These are phyloP conservation scores for Saururus chinensis DNA, from an alignment of 164 flowering plant species.

Conservation along the genomic window DNA sequence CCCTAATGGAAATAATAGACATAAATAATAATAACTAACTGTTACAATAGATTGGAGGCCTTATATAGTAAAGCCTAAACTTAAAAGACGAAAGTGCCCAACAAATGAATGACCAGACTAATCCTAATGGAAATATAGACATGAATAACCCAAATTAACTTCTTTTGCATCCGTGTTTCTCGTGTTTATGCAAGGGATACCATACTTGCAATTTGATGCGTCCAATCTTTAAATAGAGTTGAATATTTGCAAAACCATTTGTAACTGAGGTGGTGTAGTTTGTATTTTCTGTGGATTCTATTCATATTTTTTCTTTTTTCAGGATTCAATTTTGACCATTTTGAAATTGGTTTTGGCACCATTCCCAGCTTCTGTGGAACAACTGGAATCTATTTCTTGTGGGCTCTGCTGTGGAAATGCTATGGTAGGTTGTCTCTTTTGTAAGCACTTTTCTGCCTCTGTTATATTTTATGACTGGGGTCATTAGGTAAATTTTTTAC, in stretches of 20 bases:
- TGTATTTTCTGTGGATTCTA: not conserved
- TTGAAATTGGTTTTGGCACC: slow-evolving; percentile 53
- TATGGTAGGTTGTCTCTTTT: slow-evolving; percentile 41
- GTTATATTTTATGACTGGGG: not conserved
- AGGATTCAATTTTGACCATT: slow-evolving; percentile 52
- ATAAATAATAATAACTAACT: too few relatives aligned
- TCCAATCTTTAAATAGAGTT: too few relatives aligned
- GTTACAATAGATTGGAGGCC: too few relatives aligned
- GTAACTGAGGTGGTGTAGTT: not conserved
- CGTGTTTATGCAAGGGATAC: too few relatives aligned
- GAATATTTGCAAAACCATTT: not conserved
- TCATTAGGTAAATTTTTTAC: not conserved
- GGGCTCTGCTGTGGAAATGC: slow-evolving; percentile 57
- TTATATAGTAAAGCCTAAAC: too few relatives aligned
- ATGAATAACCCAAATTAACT: too few relatives aligned
- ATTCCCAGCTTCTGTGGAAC: slow-evolving; percentile 25
- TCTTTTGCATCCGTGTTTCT: too few relatives aligned
- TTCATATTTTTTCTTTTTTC: slow-evolving; percentile 15
- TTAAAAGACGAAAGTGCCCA: too few relatives aligned
- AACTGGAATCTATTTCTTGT: slow-evolving; percentile 23
- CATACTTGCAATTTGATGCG: not conserved
- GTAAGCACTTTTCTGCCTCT: not conserved
- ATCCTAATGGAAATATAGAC: too few relatives aligned
- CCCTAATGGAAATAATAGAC: too few relatives aligned
- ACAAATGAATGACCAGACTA: too few relatives aligned